Conservation (phyloP, 2,329 filamentous ascomycete genomes). For the Coleophoma cylindrospora region DNA sequence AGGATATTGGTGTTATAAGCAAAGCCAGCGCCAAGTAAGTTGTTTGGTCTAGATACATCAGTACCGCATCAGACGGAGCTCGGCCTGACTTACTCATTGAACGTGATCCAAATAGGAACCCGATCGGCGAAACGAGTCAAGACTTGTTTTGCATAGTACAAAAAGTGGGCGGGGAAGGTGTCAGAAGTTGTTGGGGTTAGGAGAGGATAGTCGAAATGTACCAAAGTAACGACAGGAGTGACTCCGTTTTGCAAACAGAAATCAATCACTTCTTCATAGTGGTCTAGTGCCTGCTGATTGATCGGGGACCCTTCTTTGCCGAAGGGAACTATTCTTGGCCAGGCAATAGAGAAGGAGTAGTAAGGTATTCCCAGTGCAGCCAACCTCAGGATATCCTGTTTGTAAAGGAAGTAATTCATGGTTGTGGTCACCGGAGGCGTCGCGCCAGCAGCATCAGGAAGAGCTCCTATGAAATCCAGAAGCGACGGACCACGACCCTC, state of each 20-base stretch:
- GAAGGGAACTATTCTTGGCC: constrained; percentile 47
- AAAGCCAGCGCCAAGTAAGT: constrained; percentile 34
- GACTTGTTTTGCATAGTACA: constrained; percentile 45
- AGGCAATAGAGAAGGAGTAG: constrained; percentile 46
- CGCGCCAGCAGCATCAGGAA: constrained; percentile 34
- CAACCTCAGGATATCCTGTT: constrained; percentile 47
- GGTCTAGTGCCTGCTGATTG: constrained; percentile 42
- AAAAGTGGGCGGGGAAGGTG: constrained; percentile 41
- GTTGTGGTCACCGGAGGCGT: constrained; percentile 34
- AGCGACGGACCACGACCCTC: constrained; percentile 34
- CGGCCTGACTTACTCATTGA: constrained; percentile 20
- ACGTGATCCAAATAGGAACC: constrained; percentile 43
- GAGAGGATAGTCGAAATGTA: constrained; percentile 44
- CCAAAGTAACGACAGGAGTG: constrained; percentile 39
- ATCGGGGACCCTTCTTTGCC: constrained; percentile 41
- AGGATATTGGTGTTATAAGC: constrained; percentile 26
- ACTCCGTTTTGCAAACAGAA: constrained; percentile 44
- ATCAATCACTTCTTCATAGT: constrained; percentile 48
- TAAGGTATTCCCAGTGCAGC: constrained; percentile 45
- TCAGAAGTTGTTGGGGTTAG: constrained; percentile 24
- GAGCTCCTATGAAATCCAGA: constrained; percentile 32
- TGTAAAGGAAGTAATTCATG: constrained; percentile 49
- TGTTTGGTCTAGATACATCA: constrained; percentile 39
- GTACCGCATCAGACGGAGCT: too few relatives aligned
- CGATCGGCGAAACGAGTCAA: constrained; percentile 45